Percentiles rank a stretch among this genome's conserved stretches.
phyloP scores from a whole-genome alignment of 805 yeast genomes.

The Monosporozyma solicola region DNA sequence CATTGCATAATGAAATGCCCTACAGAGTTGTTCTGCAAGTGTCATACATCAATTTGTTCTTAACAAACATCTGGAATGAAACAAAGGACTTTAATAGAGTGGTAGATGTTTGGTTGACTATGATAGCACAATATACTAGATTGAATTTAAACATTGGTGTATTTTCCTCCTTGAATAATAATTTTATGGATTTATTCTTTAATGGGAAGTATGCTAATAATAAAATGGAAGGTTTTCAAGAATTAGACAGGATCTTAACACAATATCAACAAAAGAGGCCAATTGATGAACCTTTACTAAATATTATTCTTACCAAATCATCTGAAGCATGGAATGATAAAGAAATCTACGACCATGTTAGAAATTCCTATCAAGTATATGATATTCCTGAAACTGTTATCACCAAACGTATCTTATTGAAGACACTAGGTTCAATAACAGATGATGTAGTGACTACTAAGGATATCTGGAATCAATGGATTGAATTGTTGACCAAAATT shows the following conservation, averaged over 20 bases:
- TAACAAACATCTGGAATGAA: slow-evolving; percentile 47
- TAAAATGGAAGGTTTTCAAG: slow-evolving; percentile 40
- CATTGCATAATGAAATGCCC: slow-evolving; percentile 56
- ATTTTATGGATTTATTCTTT: slow-evolving; percentile 58
- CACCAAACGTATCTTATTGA: slow-evolving; percentile 58
- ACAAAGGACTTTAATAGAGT: slow-evolving; percentile 47
- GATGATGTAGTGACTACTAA: slow-evolving; percentile 31
- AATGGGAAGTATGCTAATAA: slow-evolving; percentile 37
- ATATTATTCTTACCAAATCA: slow-evolving; percentile 54
- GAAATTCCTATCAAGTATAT: slow-evolving; percentile 45
- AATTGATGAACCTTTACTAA: slow-evolving; percentile 67
- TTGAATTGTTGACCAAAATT: slow-evolving; percentile 39
- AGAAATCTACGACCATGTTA: slow-evolving; percentile 48
- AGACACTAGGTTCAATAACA: slow-evolving; percentile 54
- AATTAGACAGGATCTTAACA: slow-evolving; percentile 44
- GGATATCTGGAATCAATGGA: slow-evolving; percentile 50
- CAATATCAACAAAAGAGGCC: slow-evolving; percentile 38
- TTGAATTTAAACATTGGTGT: slow-evolving; percentile 50
- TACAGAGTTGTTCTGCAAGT: slow-evolving; percentile 59
- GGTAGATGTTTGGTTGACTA: slow-evolving; percentile 48
- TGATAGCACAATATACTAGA: slow-evolving; percentile 44
- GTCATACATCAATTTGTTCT: slow-evolving; percentile 52
- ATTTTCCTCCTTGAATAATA: slow-evolving; percentile 57
- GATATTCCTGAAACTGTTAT: slow-evolving; percentile 52
- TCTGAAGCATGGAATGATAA: slow-evolving; percentile 50